Evolutionary conservation across 2,329 filamentous ascomycete species (phyloP), one percentile per base, ranked within the genome.

Genomic region (Chaetoscypha palmicola): DNA sequence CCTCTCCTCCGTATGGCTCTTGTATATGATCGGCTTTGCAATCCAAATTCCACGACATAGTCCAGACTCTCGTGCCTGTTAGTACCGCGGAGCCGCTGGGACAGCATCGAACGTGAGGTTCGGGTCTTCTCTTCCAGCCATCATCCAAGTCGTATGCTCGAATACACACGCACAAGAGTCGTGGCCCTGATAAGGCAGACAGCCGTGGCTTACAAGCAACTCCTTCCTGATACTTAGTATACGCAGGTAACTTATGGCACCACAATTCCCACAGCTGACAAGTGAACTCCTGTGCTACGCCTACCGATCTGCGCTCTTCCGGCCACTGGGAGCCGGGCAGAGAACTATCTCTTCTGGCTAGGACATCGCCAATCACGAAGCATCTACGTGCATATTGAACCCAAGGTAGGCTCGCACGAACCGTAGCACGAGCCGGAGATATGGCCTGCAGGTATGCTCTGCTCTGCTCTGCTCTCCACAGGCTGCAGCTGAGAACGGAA

Each of bases 321-420:
- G 20, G 16, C 9, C 34, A 41, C 32, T 43, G 35, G 33, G 26
- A 31, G 33, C 23, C 17, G 19, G 22, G 36, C 16, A 17, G 38
- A 30, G 49, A 45, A 47, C 45, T 48, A 38, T 42, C 24, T 28
- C 40, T 52, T 46, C 47, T 42, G 46, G 32, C 23, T 10, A 26
- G 33, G 44, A 12, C 5, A 31, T 24, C n/a, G n/a, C n/a, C n/a
- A n/a, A n/a, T n/a, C n/a, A n/a, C n/a, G n/a, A 28, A 12, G 24
- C 35, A n/a, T 17, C n/a, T 26, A 38, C 33, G 38, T 23, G 34
- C 38, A 41, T 39, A 40, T 45, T 12, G 3, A 17, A 34, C 16
- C 12, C 32, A 34, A 38, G 28, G 28, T 35, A 47, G 19, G 32
- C 32, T 38, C 35, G 24, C 36, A 33, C 41, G 45, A 42, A 32